phyloP scores from a whole-genome alignment of 1,139 yeast genomes.

The Torulaspora globosa region DNA sequence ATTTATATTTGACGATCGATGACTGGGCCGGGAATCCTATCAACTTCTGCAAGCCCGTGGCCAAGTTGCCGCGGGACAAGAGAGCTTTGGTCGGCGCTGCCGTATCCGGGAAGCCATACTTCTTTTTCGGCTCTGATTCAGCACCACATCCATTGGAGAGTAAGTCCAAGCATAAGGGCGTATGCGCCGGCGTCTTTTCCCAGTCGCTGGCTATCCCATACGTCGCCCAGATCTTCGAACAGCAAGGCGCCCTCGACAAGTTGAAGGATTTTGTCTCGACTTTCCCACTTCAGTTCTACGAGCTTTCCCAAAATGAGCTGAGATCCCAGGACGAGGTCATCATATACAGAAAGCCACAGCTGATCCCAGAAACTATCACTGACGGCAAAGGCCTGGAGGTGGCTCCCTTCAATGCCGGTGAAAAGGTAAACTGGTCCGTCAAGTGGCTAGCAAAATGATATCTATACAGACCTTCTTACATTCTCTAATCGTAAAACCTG shows the following conservation, averaged over 20 bases:
- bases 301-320: constrained; percentile 43
- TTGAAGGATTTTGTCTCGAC: constrained; percentile 72
- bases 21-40: constrained; percentile 96
- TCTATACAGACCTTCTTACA: background rate
- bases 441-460: constrained; percentile 53
- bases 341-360: constrained; percentile 48
- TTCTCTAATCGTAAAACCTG: background rate
- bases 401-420: constrained; percentile 90
- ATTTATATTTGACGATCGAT: constrained; percentile 79
- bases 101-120: constrained; percentile 84
- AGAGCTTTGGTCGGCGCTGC: constrained; percentile 82
- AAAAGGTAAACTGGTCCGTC: constrained; percentile 64
- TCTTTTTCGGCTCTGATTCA: constrained; percentile 94
- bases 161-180: constrained; percentile 74
- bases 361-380: constrained; percentile 58
- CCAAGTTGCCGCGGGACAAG: constrained; percentile 82
- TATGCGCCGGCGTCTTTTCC: constrained; percentile 96
- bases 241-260: constrained; percentile 55
- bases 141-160: constrained; percentile 90
- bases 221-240: constrained; percentile 81
- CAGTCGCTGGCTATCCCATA: constrained; percentile 81
- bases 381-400: constrained; percentile 49
- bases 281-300: constrained; percentile 69
- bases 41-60: constrained; percentile 96
- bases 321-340: constrained; percentile 47